Conservation (phyloP, 805 yeast genomes). For the Myxozyma monticola region DNA sequence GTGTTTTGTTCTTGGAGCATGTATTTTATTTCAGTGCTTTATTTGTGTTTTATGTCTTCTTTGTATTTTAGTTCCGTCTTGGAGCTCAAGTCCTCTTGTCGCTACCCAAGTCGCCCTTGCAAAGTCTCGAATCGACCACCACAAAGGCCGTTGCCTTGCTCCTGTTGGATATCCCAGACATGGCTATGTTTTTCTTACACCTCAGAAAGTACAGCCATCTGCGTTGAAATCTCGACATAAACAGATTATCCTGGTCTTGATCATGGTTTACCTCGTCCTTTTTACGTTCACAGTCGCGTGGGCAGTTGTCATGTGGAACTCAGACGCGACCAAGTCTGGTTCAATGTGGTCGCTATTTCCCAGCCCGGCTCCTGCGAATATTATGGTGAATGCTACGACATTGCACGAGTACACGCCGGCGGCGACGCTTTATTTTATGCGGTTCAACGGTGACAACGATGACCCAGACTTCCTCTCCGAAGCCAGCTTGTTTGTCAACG, state of each 20-base stretch:
- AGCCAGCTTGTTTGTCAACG: neutral
- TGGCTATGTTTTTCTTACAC: neutral
- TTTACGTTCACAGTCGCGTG: neutral
- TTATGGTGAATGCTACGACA: no score
- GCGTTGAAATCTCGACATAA: neutral
- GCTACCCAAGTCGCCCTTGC: neutral
- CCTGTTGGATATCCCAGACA: neutral
- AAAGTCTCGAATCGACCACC: neutral
- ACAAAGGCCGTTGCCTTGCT: neutral
- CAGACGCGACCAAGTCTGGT: neutral
- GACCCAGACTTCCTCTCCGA: no score
- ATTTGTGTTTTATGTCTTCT: neutral
- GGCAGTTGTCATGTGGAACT: neutral
- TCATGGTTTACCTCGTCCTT: neutral
- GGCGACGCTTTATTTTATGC: no score
- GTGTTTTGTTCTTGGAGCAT: neutral
- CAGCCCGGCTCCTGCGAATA: no score
- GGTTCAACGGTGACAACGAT: no score
- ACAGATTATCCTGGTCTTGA: neutral
- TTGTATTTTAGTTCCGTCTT: neutral
- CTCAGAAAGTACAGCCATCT: neutral
- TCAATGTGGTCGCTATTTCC: neutral
- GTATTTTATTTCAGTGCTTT: neutral
- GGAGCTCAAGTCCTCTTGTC: neutral
- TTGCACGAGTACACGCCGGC: no score